Conservation (phyloP, 2,329 filamentous ascomycete genomes). For the Gaeumannomyces tritici region DNA sequence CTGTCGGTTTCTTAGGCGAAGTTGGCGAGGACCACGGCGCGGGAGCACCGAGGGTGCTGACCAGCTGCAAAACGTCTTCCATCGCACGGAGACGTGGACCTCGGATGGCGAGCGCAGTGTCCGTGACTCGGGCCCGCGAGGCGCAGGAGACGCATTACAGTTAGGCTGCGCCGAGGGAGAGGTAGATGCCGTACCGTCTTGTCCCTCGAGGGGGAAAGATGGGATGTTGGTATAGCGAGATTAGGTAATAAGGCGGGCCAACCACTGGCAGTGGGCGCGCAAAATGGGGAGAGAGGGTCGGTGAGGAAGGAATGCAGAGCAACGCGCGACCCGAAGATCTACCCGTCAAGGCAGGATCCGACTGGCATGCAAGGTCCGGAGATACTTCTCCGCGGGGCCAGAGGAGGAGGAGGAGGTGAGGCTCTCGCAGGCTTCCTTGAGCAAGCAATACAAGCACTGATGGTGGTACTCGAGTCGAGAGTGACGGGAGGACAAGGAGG, state of each 20-base stretch:
- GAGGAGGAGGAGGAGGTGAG: not conserved
- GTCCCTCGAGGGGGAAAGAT: not conserved
- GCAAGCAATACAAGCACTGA: not conserved
- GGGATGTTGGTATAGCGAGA: not conserved
- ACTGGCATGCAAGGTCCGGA: not conserved
- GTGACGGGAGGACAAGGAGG: not conserved
- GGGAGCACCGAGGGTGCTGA: not conserved
- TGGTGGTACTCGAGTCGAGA: not conserved
- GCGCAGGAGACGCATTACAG: not conserved
- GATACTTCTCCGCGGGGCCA: not conserved
- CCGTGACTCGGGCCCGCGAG: not conserved
- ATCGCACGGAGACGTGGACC: not conserved
- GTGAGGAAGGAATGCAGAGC: not conserved
- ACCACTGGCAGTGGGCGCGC: not conserved
- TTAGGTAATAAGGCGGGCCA: not conserved
- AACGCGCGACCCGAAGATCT: not conserved
- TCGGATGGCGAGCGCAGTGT: not conserved
- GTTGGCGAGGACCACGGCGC: not conserved
- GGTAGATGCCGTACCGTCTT: not conserved
- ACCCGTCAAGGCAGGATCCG: not conserved
- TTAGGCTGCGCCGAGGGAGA: not conserved
- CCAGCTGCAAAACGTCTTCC: not conserved
- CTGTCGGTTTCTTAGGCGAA: not conserved
- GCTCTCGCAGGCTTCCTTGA: not conserved
- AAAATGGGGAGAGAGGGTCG: not conserved